Conservation (phyloP, 2,329 filamentous ascomycete species). For the Apiospora phragmitis region DNA sequence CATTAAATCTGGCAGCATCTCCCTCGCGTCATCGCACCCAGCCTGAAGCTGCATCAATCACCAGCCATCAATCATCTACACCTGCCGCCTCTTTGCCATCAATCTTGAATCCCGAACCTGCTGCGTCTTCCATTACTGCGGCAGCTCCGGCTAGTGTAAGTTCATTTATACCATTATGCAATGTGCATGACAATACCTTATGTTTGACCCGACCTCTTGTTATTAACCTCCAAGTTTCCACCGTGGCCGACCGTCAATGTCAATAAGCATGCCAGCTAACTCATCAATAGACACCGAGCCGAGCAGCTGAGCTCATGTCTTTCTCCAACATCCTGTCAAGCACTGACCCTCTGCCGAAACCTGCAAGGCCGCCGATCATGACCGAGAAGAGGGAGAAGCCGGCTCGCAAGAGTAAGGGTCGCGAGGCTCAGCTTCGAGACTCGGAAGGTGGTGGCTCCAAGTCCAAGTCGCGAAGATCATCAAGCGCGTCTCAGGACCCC, state of each 20-base stretch:
- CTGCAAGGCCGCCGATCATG: slow-evolving; percentile 38
- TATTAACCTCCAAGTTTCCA: slow-evolving; percentile 10
- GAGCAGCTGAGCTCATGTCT: slow-evolving; percentile 86
- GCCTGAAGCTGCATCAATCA: slow-evolving; percentile 21
- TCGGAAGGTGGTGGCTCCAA: slow-evolving; percentile 41
- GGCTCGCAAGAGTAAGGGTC: slow-evolving; percentile 46
- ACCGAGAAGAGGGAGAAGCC: slow-evolving; percentile 39
- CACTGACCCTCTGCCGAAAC: slow-evolving; percentile 63
- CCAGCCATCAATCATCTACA: slow-evolving; percentile 23
- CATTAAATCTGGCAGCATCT: slow-evolving; percentile 30
- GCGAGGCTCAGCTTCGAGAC: slow-evolving; percentile 52
- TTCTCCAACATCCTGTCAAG: slow-evolving; percentile 93
- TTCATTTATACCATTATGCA: slow-evolving; percentile 13
- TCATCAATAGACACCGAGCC: slow-evolving; percentile 61
- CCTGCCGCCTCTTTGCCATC: slow-evolving; percentile 33
- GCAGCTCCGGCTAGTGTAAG: slow-evolving; percentile 31
- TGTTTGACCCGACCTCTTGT: neutral
- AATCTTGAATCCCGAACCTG: slow-evolving; percentile 34
- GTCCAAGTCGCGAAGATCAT: slow-evolving; percentile 48
- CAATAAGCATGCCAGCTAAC: neutral
- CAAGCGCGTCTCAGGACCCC: slow-evolving; percentile 44
- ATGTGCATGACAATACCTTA: slow-evolving; percentile 2
- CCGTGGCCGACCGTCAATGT: slow-evolving; percentile 8
- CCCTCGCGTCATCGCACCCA: slow-evolving; percentile 27
- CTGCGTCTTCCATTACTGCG: slow-evolving; percentile 17